Evolutionary conservation across 176 grass and related monocot species (phyloP), one percentile per base, ranked within the genome.

Genomic region (Hordeum marinum): DNA sequence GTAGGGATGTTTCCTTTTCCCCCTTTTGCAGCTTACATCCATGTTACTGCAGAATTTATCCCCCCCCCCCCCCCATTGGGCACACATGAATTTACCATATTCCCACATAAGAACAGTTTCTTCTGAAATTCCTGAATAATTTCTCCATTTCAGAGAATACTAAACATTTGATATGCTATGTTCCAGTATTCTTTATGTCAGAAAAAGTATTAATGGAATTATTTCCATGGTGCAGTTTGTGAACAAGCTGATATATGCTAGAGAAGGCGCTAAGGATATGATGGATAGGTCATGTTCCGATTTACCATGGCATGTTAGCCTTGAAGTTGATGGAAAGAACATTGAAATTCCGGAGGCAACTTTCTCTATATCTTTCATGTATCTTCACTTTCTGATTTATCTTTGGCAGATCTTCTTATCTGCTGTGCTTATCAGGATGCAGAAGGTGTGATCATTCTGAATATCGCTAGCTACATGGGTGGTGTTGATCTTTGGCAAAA

Each of bases 181-280:
- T 63, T 40, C 15, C 39, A 68, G 79, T 42, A n/a, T 17, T 70
- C 21, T 81, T 48, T 80, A 59, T 37, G 2, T 66, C 9, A 43
- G 37, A 11, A 68, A 66, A 42, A 62, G 31, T 5, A 5, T 71
- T 43, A 68, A 58, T 68, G 13, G 46, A 21, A 42, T 31, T 68
- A 21, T 88, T 68, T 83, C 10, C 78, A 50, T 9, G 61, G 61
- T 85, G 59, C 89, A 95, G 95, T 95, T 98, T 78, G 86, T 98
- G 65, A 98, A 98, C 88, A 98, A 98, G 82, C 75, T 98, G 82
- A 88, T 94, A 71, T 98, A 98, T 92, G 95, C 95, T 71, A 98
- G 94, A 90, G 95, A 98, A 84, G 95, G 95, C 10, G 95, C 93
- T 70, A 98, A 95, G 82, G 95, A 98, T 89, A 98, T 98, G 54